A percentile compares a stretch with the other conserved stretches of the same genome.
Conservation (phyloP, 805 yeast species). For the Candida verbasci region DNA sequence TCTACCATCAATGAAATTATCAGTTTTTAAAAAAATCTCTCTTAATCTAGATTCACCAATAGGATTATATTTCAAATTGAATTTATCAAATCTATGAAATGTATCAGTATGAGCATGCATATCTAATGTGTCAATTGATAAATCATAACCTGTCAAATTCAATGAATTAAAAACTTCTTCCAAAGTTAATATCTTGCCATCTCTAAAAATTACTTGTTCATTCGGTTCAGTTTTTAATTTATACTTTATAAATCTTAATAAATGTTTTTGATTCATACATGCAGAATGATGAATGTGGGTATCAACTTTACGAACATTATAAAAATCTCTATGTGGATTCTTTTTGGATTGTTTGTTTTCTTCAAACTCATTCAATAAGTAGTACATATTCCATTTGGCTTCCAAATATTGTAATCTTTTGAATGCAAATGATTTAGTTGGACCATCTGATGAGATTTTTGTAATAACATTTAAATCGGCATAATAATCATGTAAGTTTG, state of each 20-base stretch:
- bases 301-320: constrained; percentile 94
- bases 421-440: constrained; percentile 93
- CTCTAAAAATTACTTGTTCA: constrained; percentile 91
- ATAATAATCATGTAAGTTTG: constrained; percentile 83
- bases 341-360: constrained; percentile 86
- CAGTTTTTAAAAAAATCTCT: constrained; percentile 94
- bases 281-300: constrained; percentile 99
- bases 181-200: constrained; percentile 80
- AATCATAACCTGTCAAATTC: constrained; percentile 87
- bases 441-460: constrained; percentile 87
- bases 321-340: constrained; percentile 96
- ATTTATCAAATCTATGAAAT: constrained; percentile 96
- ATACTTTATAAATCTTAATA: constrained; percentile 89
- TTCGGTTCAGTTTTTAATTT: constrained; percentile 83
- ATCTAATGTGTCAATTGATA: constrained; percentile 93
- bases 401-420: constrained; percentile 89
- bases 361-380: constrained; percentile 83
- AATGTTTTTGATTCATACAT: constrained; percentile 97
- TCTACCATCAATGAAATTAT: constrained; percentile 82
- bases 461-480: constrained; percentile 72
- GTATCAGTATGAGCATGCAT: constrained; percentile 99
- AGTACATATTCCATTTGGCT: constrained; percentile 94
- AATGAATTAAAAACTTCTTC: constrained; percentile 89
- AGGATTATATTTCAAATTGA: constrained; percentile 95
- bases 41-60: constrained; percentile 96